Base-by-base conservation (phyloP, 2,329 filamentous ascomycete genomes). In the Orbilia brochopaga region DNA sequence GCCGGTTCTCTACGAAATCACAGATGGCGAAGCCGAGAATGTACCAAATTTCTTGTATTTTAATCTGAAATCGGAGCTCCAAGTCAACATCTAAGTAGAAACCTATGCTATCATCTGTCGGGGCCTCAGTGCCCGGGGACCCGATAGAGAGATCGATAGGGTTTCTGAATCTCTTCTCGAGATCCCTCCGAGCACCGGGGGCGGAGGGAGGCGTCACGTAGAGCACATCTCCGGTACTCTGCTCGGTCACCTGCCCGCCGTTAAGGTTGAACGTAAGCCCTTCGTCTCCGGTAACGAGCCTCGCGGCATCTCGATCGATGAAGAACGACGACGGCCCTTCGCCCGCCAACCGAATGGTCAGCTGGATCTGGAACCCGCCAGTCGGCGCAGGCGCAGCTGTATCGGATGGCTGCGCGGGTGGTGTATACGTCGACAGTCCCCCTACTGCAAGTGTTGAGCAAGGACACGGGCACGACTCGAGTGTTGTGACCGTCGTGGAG, bases 401-500 rank as follows among this genome's bases (percentile, higher is more conserved):
- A 27, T 30, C 11, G n/a, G 50, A 53, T 8, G 50, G 50, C 13
- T 53, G 50, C 6, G 50, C 23, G 2, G 50, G 23, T 30, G 27
- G 13, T 13, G 50, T 53, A 30, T 24, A 53, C 1, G 23, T 53
- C 17, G 23, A 53, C 7, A 53, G 21, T 2, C 23, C 50, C 7
- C 50, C 2, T 15, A 17, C 17, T 13, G 23, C 23, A 23, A 53
- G 32, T 17, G 50, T 53, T 19, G 50, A 7, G 5, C 2, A 30
- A 13, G 50, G 50, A 30, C 50, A 53, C 17, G 50, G 50, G 23
- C 50, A 53, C n/a, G 50, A 53, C n/a, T 30, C 23, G 5, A 53
- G 17, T 11, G 23, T 53, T 11, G 23, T 24, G 2, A 30, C 32
- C n/a, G 32, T n/a, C 15, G 50, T 53, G 11, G 23, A 53, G 50